Evolutionary conservation across 1,284 basidiomycete species (phyloP).

Genomic region (Leccinum olivaceoglutinosum): DNA sequence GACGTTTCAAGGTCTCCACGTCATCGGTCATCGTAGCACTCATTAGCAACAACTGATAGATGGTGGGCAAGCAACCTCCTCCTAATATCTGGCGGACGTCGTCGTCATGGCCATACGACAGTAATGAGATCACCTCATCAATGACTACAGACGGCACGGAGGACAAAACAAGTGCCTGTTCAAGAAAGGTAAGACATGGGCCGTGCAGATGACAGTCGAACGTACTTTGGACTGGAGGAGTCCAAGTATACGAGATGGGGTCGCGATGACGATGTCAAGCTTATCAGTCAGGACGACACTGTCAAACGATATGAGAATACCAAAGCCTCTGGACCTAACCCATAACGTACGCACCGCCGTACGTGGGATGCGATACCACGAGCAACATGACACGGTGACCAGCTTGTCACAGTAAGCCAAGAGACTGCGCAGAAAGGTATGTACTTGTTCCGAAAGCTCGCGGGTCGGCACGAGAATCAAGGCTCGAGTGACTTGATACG

Average conservation of each 20-base stretch:
- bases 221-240: conserved; percentile 76
- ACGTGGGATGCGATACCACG: conserved; percentile 68
- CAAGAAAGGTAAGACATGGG: conserved; percentile 6
- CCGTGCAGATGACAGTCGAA: neutral
- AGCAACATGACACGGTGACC: conserved; percentile 66
- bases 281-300: conserved; percentile 83
- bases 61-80: conserved; percentile 75
- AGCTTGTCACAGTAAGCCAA: conserved; percentile 75
- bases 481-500: conserved; percentile 63
- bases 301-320: conserved; percentile 3
- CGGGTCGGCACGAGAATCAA: conserved; percentile 92
- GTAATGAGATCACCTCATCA: conserved; percentile 93
- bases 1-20: conserved; percentile 85
- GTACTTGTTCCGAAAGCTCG: conserved; percentile 90
- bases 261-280: conserved; percentile 90
- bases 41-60: conserved; percentile 95
- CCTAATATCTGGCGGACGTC: conserved; percentile 82
- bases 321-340: neutral
- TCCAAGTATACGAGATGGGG: conserved; percentile 80
- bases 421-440: conserved; percentile 63
- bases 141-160: conserved; percentile 86
- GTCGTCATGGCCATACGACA: conserved; percentile 95
- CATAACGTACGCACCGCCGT: conserved; percentile 52
- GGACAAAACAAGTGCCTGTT: conserved; percentile 54
- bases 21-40: conserved; percentile 98